Conservation (phyloP, 345 rosid genomes). For the Pelargonium nanum region DNA sequence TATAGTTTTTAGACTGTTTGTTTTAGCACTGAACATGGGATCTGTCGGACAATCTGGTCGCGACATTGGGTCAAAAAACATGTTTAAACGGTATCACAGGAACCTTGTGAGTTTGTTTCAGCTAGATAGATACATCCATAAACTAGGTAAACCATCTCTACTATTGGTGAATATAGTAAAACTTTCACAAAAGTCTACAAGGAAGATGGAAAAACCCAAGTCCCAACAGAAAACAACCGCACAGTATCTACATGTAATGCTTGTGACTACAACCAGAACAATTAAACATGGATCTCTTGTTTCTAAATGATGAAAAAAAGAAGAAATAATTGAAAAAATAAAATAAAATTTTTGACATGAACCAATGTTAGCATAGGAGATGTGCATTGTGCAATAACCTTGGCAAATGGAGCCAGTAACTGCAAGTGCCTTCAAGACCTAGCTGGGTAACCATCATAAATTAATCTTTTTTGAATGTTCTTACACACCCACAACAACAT, state of each 20-base stretch:
- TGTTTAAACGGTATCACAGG: too few relatives aligned
- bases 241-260: neutral
- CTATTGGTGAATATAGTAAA: too few relatives aligned
- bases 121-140: too few relatives aligned
- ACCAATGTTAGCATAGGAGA: too few relatives aligned
- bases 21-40: too few relatives aligned
- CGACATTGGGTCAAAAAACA: neutral
- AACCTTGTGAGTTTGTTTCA: too few relatives aligned
- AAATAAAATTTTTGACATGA: conserved; percentile 5
- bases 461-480: neutral
- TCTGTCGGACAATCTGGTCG: neutral
- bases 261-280: neutral
- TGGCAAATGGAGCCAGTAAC: neutral
- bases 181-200: too few relatives aligned
- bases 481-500: neutral
- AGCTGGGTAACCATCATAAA: neutral
- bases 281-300: neutral
- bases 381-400: neutral
- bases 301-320: neutral
- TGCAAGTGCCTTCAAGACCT: neutral
- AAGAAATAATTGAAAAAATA: neutral
- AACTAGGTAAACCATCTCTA: too few relatives aligned
- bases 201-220: neutral
- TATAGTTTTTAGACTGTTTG: too few relatives aligned
- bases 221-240: neutral